A percentile compares a stretch with the other conserved stretches of the same genome.
Evolutionary conservation across 192 early-diverging fungal genomes (phyloP).

Genomic region (Backusella tarrabulga): DNA sequence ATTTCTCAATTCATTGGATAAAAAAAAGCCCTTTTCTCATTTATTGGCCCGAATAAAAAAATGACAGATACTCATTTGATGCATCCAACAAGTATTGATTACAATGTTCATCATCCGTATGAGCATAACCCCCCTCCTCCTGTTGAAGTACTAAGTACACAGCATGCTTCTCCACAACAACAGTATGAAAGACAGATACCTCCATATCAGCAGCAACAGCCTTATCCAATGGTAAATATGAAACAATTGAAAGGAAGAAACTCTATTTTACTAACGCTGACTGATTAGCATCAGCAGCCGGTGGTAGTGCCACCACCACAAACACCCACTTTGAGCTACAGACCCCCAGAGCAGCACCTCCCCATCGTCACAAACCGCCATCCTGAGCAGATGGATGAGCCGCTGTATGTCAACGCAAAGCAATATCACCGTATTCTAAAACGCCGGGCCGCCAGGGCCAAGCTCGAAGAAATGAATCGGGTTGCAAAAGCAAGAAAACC

Average conservation of each 20-base stretch:
- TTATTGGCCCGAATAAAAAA: not conserved
- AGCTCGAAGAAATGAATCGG: constrained; percentile 76
- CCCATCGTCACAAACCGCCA: not conserved
- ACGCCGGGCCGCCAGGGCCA: constrained; percentile 85
- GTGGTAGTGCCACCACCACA: not conserved
- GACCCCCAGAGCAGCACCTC: not conserved
- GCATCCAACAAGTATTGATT: not conserved
- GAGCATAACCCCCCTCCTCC: not conserved
- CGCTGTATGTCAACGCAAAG: constrained; percentile 97
- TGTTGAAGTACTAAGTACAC: not conserved
- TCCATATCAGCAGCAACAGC: constrained; percentile 23
- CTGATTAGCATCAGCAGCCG: not conserved
- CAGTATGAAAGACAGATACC: not conserved
- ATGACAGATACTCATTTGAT: constrained; percentile 2
- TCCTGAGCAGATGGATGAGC: constrained; percentile 51
- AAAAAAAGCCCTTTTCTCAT: not conserved
- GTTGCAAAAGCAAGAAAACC: constrained; percentile 76
- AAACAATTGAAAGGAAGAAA: not conserved
- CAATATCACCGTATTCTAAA: constrained; percentile 98
- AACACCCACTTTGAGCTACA: not conserved
- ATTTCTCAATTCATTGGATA: not conserved
- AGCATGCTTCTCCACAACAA: not conserved
- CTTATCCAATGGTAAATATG: constrained; percentile 21
- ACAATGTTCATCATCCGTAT: not conserved
- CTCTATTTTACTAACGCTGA: not conserved